Evolutionary conservation across 2,329 filamentous ascomycete species (phyloP).

Genomic region (Alternaria viburni): DNA sequence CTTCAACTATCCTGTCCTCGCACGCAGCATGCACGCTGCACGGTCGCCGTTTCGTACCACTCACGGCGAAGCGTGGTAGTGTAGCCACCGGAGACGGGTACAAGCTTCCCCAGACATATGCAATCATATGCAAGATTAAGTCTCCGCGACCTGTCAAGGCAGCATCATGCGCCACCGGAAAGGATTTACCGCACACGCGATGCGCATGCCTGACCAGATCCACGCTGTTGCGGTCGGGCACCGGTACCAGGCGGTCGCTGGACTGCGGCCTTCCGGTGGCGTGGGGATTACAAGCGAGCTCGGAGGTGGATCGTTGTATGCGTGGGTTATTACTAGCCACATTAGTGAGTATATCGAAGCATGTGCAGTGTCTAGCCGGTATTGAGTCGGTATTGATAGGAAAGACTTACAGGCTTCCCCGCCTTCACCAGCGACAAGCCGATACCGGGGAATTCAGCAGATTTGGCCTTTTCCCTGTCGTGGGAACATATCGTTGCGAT

Average conservation of each 20-base stretch:
- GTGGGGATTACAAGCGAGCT: background rate
- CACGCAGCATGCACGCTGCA: slow-evolving; percentile 17
- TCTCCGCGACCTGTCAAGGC: slow-evolving; percentile 22
- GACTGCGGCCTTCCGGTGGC: background rate
- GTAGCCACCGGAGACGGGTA: slow-evolving; percentile 22
- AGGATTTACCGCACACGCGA: background rate
- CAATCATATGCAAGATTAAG: slow-evolving; percentile 9
- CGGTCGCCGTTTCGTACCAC: slow-evolving; percentile 21
- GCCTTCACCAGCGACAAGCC: background rate
- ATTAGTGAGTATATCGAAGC: background rate
- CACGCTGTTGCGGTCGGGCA: slow-evolving; percentile 10
- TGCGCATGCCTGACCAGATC: slow-evolving; percentile 15
- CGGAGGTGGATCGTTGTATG: background rate
- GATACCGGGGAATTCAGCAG: background rate
- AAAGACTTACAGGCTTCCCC: background rate
- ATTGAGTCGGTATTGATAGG: background rate
- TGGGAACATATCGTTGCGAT: background rate
- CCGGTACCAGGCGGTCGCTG: slow-evolving; percentile 2
- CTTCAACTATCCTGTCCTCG: background rate
- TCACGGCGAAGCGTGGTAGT: slow-evolving; percentile 15
- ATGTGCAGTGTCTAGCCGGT: background rate
- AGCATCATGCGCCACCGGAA: slow-evolving; percentile 2
- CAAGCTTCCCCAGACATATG: slow-evolving; percentile 23
- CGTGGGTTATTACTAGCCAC: background rate
- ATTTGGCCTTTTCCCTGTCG: background rate